A percentile compares a stretch with the other conserved stretches of the same genome.
Conservation (phyloP, 352 stramenopile genomes). For the Phytophthora citrophthora region DNA sequence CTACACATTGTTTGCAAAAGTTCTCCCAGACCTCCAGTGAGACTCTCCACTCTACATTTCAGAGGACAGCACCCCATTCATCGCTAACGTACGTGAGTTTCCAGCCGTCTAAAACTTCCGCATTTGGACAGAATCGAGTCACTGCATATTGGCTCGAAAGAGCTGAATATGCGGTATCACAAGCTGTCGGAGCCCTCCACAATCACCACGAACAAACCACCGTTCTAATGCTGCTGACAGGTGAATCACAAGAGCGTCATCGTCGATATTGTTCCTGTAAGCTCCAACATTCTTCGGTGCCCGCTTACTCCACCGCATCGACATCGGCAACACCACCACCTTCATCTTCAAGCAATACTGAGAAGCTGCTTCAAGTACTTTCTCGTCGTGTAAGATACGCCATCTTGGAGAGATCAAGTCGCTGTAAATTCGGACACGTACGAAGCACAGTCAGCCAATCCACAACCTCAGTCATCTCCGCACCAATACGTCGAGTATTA, state of each 20-base stretch:
- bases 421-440: constrained; percentile 50
- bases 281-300: constrained; percentile 23
- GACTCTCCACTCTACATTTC: constrained; percentile 67
- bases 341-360: constrained; percentile 55
- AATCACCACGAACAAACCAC: constrained; percentile 43
- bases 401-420: constrained; percentile 58
- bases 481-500: too few species aligned
- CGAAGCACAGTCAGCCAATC: too few species aligned
- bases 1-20: constrained; percentile 46
- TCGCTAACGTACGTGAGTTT: constrained; percentile 62
- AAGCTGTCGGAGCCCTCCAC: constrained; percentile 46
- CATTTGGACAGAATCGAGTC: constrained; percentile 47
- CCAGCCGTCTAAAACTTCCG: constrained; percentile 65
- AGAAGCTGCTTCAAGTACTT: constrained; percentile 45
- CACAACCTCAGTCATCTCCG: too few species aligned
- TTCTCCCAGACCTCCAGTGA: constrained; percentile 54
- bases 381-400: constrained; percentile 50
- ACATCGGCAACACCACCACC: constrained; percentile 46
- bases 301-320: constrained; percentile 50
- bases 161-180: constrained; percentile 41
- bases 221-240: constrained; percentile 44
- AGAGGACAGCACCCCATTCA: constrained; percentile 49
- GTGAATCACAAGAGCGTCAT: constrained; percentile 35
- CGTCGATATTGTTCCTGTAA: constrained; percentile 30
- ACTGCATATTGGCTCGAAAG: constrained; percentile 53